A percentile compares a stretch with the other conserved stretches of the same genome.
Conservation (phyloP, 1,284 basidiomycete genomes). For the Sporisorium graminicola region DNA sequence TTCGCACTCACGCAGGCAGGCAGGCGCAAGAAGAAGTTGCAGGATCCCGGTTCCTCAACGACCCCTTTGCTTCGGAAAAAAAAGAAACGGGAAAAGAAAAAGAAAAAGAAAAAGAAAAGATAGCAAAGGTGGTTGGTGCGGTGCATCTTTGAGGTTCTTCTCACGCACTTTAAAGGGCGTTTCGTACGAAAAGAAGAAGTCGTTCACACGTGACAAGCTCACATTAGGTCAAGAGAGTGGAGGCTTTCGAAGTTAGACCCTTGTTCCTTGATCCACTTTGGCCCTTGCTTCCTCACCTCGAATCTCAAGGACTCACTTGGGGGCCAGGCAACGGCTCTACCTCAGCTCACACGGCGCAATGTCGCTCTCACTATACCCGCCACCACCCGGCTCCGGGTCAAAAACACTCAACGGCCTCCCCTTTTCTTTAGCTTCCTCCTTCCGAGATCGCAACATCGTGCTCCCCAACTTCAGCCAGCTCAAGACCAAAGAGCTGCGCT, state of each 20-base stretch:
- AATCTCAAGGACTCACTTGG: not conserved
- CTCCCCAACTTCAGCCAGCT: slow-evolving; percentile 25
- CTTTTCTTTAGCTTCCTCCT: not conserved
- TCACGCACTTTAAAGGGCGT: not conserved
- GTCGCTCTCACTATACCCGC: slow-evolving; percentile 30
- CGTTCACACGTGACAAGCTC: slow-evolving; percentile 13
- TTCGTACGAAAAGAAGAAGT: slow-evolving; percentile 18
- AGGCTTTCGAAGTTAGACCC: slow-evolving; percentile 15
- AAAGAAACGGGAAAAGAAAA: slow-evolving; percentile 1
- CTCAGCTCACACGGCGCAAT: slow-evolving; percentile 3
- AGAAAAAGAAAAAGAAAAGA: slow-evolving; percentile 8
- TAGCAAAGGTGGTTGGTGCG: slow-evolving; percentile 15
- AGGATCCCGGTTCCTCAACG: no score
- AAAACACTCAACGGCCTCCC: not conserved
- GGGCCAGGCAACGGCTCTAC: no score
- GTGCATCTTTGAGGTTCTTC: slow-evolving; percentile 37
- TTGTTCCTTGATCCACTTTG: not conserved
- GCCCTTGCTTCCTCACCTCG: not conserved
- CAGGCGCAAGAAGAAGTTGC: not conserved
- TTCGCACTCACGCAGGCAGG: not conserved
- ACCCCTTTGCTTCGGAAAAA: not conserved
- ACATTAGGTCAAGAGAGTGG: slow-evolving; percentile 8
- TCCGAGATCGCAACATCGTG: slow-evolving; percentile 19
- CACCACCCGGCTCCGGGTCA: not conserved
- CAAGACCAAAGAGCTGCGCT: slow-evolving; percentile 47